phyloP scores from a whole-genome alignment of 176 grass and related monocot genomes.

The Phoenix roebelenii region DNA sequence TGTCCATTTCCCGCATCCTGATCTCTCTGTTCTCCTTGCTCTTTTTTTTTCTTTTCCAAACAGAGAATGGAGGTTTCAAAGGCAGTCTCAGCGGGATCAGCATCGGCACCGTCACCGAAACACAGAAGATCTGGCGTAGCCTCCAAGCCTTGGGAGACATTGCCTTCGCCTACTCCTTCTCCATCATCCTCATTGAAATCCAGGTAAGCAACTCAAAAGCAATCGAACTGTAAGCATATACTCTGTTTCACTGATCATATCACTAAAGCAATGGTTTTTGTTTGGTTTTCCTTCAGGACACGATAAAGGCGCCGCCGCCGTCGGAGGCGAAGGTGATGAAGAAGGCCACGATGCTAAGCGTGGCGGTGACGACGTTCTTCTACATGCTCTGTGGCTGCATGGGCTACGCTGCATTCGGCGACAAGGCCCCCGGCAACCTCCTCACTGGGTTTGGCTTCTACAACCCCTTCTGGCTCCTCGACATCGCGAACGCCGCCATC shows the following conservation, averaged over 20 bases:
- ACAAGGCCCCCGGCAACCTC: constrained; percentile 64
- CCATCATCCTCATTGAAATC: constrained; percentile 62
- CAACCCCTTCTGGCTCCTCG: constrained; percentile 87
- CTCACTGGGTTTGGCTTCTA: constrained; percentile 89
- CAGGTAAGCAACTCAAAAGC: constrained; percentile 15
- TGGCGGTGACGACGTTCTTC: constrained; percentile 61
- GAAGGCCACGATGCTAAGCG: constrained; percentile 55
- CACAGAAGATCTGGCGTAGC: constrained; percentile 44
- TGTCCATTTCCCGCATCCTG: too few relatives aligned
- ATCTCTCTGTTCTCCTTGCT: too few relatives aligned
- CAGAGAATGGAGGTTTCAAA: constrained; percentile 24
- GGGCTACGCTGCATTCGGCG: constrained; percentile 88
- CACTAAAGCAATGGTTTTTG: too few relatives aligned
- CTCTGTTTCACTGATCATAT: too few relatives aligned
- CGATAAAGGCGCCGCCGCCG: constrained; percentile 62
- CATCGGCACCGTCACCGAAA: constrained; percentile 22
- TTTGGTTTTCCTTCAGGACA: constrained; percentile 36
- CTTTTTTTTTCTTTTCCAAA: constrained; percentile 1
- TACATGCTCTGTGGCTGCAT: constrained; percentile 86
- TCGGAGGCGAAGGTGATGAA: constrained; percentile 79
- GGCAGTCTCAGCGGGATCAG: constrained; percentile 54
- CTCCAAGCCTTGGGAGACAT: constrained; percentile 56
- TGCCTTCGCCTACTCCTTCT: constrained; percentile 54
- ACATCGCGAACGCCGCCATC: constrained; percentile 81
- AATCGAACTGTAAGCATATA: too few relatives aligned